Percentiles rank a stretch among this genome's conserved stretches.
Conservation (phyloP, 2,329 filamentous ascomycete species). For the Chalaropsis thielavioides region DNA sequence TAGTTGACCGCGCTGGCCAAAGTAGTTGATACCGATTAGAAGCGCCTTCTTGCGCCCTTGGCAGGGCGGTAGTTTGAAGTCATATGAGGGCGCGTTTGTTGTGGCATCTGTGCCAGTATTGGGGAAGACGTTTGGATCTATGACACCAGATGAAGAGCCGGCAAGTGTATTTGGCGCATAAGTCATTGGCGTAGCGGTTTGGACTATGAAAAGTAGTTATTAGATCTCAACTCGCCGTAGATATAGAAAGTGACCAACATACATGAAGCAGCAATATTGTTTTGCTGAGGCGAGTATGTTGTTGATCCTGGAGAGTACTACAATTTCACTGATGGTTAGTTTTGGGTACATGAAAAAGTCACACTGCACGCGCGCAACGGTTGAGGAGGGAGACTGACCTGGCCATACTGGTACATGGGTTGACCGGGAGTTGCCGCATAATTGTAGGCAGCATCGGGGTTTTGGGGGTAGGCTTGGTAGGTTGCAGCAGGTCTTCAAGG, state of each 20-base stretch:
- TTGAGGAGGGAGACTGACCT: conserved; percentile 28
- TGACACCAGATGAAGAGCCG: conserved; percentile 31
- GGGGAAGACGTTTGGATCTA: conserved; percentile 40
- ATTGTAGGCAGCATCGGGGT: not conserved
- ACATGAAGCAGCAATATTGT: not conserved
- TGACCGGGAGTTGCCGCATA: not conserved
- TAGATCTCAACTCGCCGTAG: not conserved
- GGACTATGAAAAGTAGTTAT: conserved; percentile 27
- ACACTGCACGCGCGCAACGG: not conserved
- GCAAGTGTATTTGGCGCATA: not conserved
- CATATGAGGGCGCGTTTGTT: conserved; percentile 33
- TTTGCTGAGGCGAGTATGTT: conserved; percentile 10
- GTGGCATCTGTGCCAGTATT: conserved; percentile 31
- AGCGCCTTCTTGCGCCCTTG: conserved; percentile 79
- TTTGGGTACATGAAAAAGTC: not conserved
- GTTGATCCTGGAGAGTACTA: conserved; percentile 3
- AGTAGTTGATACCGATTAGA: conserved; percentile 93
- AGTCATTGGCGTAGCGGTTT: not conserved
- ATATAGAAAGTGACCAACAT: not conserved
- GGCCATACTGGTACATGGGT: conserved; percentile 34
- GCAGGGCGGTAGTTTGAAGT: conserved; percentile 32
- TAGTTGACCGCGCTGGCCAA: conserved; percentile 77
- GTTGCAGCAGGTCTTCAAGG: not conserved
- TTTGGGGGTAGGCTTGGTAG: conserved; percentile 1
- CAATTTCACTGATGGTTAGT: not conserved